Conservation (phyloP, 257 asterid species). For the Fraxinus cuspidata region DNA sequence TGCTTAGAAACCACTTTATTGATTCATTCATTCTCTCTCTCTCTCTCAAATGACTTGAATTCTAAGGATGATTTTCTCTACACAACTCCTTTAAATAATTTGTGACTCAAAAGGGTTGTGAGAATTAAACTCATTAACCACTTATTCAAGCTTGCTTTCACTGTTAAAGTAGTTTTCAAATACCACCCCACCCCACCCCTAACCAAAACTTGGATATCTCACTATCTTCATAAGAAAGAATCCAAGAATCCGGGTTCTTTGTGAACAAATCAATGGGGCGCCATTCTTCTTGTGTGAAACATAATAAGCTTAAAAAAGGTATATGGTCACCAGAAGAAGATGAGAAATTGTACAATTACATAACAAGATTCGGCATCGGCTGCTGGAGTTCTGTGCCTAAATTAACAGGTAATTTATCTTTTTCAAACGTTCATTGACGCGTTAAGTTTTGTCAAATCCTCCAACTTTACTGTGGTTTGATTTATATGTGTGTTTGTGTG, state of each 20-base stretch:
- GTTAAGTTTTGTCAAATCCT: no score
- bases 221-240: slow-evolving; percentile 15
- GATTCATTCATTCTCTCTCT: slow-evolving; percentile 27
- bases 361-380: slow-evolving; percentile 75
- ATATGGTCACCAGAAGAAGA: slow-evolving; percentile 96
- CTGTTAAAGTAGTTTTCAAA: slow-evolving; percentile 12
- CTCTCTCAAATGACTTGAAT: slow-evolving; percentile 42
- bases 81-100: slow-evolving; percentile 12
- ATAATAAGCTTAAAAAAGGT: slow-evolving; percentile 72
- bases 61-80: slow-evolving; percentile 46
- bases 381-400: slow-evolving; percentile 96
- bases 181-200: not conserved
- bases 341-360: slow-evolving; percentile 67
- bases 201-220: slow-evolving; percentile 7
- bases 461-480: not conserved
- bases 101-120: slow-evolving; percentile 6
- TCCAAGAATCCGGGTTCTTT: not conserved
- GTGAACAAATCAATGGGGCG: slow-evolving; percentile 54
- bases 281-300: slow-evolving; percentile 56
- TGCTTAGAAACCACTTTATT: slow-evolving; percentile 71
- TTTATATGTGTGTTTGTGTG: not conserved
- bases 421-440: no score
- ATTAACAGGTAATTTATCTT: slow-evolving; percentile 55
- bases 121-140: slow-evolving; percentile 16
- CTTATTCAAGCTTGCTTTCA: slow-evolving; percentile 14